Conservation (phyloP, 805 yeast genomes). For the Candida namnaoensis region DNA sequence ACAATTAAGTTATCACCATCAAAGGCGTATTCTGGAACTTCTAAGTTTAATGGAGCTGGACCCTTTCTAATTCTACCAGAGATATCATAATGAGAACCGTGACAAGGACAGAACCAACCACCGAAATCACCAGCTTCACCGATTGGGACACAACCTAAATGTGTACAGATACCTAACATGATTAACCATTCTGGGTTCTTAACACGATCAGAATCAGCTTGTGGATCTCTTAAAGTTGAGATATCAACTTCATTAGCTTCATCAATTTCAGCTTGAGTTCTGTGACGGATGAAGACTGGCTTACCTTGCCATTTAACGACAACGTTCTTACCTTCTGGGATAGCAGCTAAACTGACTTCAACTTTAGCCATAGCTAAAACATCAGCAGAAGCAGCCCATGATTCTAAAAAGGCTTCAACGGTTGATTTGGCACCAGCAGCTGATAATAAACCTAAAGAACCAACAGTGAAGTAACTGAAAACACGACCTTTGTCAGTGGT, state of each 20-base stretch:
- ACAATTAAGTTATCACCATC: conserved; percentile 77
- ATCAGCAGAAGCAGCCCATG: conserved; percentile 98
- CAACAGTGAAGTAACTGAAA: conserved; percentile 95
- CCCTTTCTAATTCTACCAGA: conserved; percentile 99
- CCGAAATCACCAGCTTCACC: conserved; percentile 99
- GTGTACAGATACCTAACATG: conserved; percentile 99
- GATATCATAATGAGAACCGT: conserved; percentile 99
- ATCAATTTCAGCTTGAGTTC: conserved; percentile 85
- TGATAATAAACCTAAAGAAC: conserved; percentile 81
- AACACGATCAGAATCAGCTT: conserved; percentile 87
- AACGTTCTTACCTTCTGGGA: conserved; percentile 97
- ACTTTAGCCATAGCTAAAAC: conserved; percentile 99
- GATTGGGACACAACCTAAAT: conserved; percentile 99
- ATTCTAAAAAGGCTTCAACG: conserved; percentile 82
- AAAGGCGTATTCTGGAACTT: conserved; percentile 87
- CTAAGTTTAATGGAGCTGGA: conserved; percentile 98
- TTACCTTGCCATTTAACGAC: conserved; percentile 99
- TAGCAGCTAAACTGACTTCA: conserved; percentile 87
- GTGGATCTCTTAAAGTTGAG: conserved; percentile 83
- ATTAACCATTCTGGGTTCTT: conserved; percentile 96
- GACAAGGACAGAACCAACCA: conserved; percentile 99
- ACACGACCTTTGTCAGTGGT: conserved; percentile 75
- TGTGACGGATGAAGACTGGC: conserved; percentile 99
- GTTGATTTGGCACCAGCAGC: conserved; percentile 97
- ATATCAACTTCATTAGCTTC: conserved; percentile 89